Conservation (phyloP, 768 basidiomycete genomes). For the Trametes elegans region DNA sequence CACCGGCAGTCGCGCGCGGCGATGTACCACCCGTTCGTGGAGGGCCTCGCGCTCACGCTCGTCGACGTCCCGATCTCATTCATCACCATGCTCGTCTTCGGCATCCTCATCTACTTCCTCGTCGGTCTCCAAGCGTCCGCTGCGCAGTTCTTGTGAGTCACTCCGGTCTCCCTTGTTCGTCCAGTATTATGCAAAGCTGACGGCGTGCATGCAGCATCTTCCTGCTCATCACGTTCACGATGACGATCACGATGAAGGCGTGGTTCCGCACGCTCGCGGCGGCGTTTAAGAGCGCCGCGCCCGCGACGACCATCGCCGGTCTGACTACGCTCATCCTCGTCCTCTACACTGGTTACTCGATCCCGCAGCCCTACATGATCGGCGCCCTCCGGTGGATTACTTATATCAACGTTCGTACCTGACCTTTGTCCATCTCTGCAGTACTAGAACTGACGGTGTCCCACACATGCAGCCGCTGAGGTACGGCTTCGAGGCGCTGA, state of each 20-base stretch:
- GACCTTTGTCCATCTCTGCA: neutral
- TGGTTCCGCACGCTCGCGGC: constrained; percentile 73
- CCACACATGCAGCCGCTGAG: constrained; percentile 49
- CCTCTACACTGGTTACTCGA: constrained; percentile 59
- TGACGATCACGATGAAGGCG: constrained; percentile 66
- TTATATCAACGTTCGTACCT: constrained; percentile 50
- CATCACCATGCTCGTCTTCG: constrained; percentile 43
- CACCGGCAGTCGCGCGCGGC: constrained; percentile 56
- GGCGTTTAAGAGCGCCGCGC: constrained; percentile 53
- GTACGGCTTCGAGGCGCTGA: constrained; percentile 72
- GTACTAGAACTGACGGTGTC: too few species aligned
- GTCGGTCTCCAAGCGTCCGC: constrained; percentile 54
- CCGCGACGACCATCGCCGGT: constrained; percentile 61
- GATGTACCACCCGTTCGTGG: constrained; percentile 58
- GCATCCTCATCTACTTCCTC: constrained; percentile 59
- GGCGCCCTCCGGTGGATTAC: constrained; percentile 69
- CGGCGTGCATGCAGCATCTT: constrained; percentile 43
- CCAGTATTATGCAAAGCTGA: constrained; percentile 1
- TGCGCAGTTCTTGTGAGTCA: constrained; percentile 63
- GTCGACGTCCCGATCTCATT: constrained; percentile 62
- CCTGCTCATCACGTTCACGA: constrained; percentile 54
- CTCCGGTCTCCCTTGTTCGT: neutral
- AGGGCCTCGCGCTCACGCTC: constrained; percentile 54
- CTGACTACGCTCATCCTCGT: constrained; percentile 49
- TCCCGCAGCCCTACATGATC: constrained; percentile 63